Percentiles rank a stretch among this genome's conserved stretches.
Evolutionary conservation across 2,329 filamentous ascomycete genomes (phyloP).

Genomic region (Exophiala lecanii-corni): DNA sequence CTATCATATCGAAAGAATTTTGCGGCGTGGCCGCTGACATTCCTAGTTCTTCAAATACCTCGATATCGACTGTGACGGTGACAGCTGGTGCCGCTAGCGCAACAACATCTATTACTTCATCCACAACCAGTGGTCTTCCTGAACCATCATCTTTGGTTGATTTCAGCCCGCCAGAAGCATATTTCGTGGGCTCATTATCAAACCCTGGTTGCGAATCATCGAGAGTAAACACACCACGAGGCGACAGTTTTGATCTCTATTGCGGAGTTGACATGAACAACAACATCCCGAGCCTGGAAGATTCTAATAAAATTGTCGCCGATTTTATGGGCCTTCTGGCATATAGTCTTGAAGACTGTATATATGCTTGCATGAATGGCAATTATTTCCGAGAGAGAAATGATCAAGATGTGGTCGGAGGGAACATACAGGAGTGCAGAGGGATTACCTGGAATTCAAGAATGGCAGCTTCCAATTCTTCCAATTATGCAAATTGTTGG

Average conservation of each 20-base stretch:
- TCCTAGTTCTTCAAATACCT: no score
- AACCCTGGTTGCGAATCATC: conserved; percentile 14
- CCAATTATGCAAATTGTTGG: conserved; percentile 16
- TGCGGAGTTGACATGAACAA: conserved; percentile 17
- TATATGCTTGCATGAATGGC: conserved; percentile 16
- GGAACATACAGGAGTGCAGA: conserved; percentile 9
- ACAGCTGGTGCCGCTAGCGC: conserved; percentile 2
- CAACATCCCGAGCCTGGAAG: neutral
- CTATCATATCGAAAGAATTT: no score
- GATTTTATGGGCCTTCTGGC: conserved; percentile 15
- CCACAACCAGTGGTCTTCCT: conserved; percentile 2
- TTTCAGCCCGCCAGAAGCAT: conserved; percentile 11
- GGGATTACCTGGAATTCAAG: conserved; percentile 15
- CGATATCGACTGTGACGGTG: conserved; percentile 7
- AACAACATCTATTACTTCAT: conserved; percentile 2
- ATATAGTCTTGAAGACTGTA: conserved; percentile 17
- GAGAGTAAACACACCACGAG: conserved; percentile 4
- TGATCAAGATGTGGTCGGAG: conserved; percentile 1
- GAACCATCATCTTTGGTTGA: conserved; percentile 14
- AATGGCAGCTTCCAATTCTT: conserved; percentile 12
- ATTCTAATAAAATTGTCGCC: conserved; percentile 10
- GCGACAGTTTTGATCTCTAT: conserved; percentile 9
- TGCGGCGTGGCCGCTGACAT: no score
- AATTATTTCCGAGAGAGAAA: conserved; percentile 5
- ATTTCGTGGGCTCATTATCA: conserved; percentile 9